Base-by-base conservation (phyloP, 148 eudicot species). In the Rhododendron ovatum region DNA sequence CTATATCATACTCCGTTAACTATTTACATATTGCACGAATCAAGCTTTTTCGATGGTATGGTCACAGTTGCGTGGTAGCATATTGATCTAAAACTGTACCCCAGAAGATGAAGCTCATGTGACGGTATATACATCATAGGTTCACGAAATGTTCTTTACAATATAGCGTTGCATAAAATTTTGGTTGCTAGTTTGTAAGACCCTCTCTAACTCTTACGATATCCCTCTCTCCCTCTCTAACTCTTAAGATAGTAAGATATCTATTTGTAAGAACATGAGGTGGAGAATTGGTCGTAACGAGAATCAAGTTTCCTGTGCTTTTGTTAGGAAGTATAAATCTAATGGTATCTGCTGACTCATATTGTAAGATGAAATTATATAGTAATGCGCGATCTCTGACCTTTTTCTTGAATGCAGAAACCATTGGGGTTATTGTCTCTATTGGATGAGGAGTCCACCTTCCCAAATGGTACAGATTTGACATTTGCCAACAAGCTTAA, bases 401-500 rank as follows among this genome's bases (percentile, higher is more conserved):
- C 55, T 59, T 82, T 50, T 82, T 48, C 47, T 37, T 80, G 37
- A 75, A 45, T 87, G 88, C 95, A 97, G 98, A 98, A 98, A 91
- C 99, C 99, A 3, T 86, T 98, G 89, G 99, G 99, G 35, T 88
- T 98, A 86, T 78, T 93, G 86, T 95, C 99, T 84, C 86, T 98
- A 85, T 90, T 98, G 81, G 98, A 98, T 86, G 99, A 98, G 85
- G 99, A 98, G 89, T 95, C 99, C 83, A 95, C 95, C 81, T 98
- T 95, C 85, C 98, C 99, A 18, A 98, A 98, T 90, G 99, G 94
- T 63, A 95, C 99, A 85, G 98, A 95, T 89, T 79, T 93, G 90
- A 91, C 94, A 45, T 95, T 98, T 87, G 98, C 99, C 81, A 86
- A 91, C 90, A 98, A 98, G 94, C 96, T 98, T 76, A 95, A 94